Base-by-base conservation (phyloP, 169 alveolate genomes). In the Plasmodium knowlesi region DNA sequence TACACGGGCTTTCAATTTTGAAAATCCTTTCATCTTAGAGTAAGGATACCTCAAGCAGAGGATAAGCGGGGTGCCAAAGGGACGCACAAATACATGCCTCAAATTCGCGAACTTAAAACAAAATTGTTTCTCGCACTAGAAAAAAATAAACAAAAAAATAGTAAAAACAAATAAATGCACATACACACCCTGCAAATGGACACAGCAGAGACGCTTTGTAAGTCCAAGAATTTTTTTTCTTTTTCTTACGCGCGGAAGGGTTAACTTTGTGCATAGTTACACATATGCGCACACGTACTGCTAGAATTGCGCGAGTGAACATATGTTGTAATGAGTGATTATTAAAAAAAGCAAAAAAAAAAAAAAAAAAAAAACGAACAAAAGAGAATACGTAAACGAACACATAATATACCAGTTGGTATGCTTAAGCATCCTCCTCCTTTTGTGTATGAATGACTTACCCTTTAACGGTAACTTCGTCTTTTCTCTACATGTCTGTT, bases 91-190 rank as follows among this genome's bases (percentile, higher is more conserved):
- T 8, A 3, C n/a, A 28, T 67, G n/a, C 30, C 37, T n/a, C 37
- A 25, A 67, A 22, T 67, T 67, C 10, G 37, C 76, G n/a, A 19
- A 76, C 70, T 82, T 53, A 82, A 82, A 82, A 32, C 39, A 32
- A 3, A 82, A 28, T n/a, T 82, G 57, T 28, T 37, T 82, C 41
- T 82, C 70, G 70, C 39, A 54, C 39, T 53, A 54, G 37, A 41
- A 82, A 82, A 54, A 53, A 28, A 28, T n/a, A 79, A 79, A n/a
- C 54, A 30, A 79, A 79, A 79, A 41, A 79, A 79, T 82, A 6
- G 16, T 67, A n/a, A 67, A 39, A 22, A 41, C 34, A 41, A 82
- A 82, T 53, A 57, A 53, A 14, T 54, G 30, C 22, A 10, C 54
- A 53, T 39, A 57, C 54, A 14, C 57, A 82, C 22, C 25, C 19